Conservation (phyloP, 139 green algal species). For the Chlamydomonas sp. region DNA sequence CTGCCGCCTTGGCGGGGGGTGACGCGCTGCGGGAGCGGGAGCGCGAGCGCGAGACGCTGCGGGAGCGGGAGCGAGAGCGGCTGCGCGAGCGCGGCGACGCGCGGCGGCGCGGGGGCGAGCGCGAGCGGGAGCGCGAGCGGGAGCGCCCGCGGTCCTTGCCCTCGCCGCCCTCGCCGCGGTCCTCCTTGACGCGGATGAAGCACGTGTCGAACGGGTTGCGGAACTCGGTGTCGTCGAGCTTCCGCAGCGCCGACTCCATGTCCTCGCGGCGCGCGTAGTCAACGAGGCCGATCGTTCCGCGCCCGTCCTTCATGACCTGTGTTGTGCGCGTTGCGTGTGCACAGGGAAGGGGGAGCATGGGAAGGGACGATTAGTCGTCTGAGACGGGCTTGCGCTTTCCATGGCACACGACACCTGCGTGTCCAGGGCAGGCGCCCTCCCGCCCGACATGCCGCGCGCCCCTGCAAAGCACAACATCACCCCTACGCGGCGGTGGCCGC, state of each 20-base stretch:
- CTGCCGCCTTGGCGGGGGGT: too few relatives aligned
- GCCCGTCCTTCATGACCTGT: conserved; percentile 47
- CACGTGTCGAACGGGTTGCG: conserved; percentile 73
- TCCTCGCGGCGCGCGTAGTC: conserved; percentile 53
- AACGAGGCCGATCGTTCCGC: conserved; percentile 52
- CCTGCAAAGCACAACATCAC: too few relatives aligned
- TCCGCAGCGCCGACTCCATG: conserved; percentile 52
- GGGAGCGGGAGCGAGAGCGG: background rate
- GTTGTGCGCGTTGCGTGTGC: background rate
- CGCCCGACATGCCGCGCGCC: too few relatives aligned
- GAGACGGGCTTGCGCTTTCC: too few relatives aligned
- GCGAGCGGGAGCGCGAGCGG: conserved; percentile 7
- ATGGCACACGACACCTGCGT: too few relatives aligned
- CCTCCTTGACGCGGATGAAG: conserved; percentile 35
- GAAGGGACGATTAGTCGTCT: too few relatives aligned
- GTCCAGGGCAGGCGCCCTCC: too few relatives aligned
- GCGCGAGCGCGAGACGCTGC: background rate
- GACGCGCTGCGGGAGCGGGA: background rate
- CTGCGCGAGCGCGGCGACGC: background rate
- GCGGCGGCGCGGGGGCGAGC: background rate
- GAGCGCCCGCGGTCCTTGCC: background rate
- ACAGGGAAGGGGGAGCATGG: conserved; percentile 2
- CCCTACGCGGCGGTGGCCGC: too few relatives aligned
- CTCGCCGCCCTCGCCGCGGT: conserved; percentile 13
- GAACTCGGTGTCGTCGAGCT: conserved; percentile 75